Percentiles rank a stretch among this genome's conserved stretches.
Conservation (phyloP, 2,329 filamentous ascomycete species). For the Aspergillus udagawae region DNA sequence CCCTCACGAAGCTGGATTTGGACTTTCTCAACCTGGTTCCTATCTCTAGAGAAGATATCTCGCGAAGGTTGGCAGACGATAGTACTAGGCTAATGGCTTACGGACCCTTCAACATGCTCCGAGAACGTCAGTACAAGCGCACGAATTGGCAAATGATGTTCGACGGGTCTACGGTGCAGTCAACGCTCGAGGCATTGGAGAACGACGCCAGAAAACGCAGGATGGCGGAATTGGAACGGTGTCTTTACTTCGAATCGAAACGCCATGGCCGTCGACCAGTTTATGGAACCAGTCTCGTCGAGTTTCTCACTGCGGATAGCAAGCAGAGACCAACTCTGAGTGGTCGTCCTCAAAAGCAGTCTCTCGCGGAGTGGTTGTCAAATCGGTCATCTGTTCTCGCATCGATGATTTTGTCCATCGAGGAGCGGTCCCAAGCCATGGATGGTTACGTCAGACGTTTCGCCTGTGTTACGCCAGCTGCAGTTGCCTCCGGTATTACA, state of each 20-base stretch:
- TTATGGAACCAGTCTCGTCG: conserved; percentile 75
- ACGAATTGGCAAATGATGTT: conserved; percentile 55
- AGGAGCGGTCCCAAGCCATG: conserved; percentile 67
- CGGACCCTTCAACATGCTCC: conserved; percentile 63
- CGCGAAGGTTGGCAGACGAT: conserved; percentile 48
- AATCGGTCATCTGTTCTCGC: conserved; percentile 55
- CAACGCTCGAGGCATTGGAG: conserved; percentile 69
- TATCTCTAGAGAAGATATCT: conserved; percentile 64
- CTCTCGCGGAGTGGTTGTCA: conserved; percentile 70
- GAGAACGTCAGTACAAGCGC: conserved; percentile 62
- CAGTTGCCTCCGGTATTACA: conserved; percentile 73
- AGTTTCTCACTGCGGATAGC: conserved; percentile 64
- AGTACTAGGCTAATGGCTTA: conserved; percentile 67
- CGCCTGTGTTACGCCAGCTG: conserved; percentile 85
- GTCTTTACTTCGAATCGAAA: conserved; percentile 74
- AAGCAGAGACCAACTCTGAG: conserved; percentile 57
- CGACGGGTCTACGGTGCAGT: conserved; percentile 64
- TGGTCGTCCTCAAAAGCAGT: conserved; percentile 57
- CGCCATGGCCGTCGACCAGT: conserved; percentile 76
- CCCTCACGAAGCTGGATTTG: conserved; percentile 64
- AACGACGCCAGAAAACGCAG: conserved; percentile 64
- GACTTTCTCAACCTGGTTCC: conserved; percentile 77
- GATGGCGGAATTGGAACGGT: conserved; percentile 75
- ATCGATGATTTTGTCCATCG: conserved; percentile 67
- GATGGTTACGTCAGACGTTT: conserved; percentile 80